Base-by-base conservation (phyloP, 805 yeast genomes). In the Lipomyces chichibuensis region DNA sequence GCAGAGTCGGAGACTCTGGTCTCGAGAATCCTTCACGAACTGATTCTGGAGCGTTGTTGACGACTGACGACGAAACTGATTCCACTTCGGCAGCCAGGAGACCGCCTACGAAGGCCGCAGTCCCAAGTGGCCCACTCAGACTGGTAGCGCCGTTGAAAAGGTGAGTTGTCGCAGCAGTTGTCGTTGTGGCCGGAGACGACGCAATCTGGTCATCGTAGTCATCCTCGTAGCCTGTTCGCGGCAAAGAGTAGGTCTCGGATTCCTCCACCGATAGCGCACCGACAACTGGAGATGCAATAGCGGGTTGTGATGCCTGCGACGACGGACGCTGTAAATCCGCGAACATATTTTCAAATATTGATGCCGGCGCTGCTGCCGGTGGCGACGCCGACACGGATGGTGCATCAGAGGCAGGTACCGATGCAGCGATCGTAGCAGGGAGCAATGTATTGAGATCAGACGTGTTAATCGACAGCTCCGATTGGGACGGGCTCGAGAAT, bases 1-100 rank as follows among this genome's bases (percentile, higher is more conserved):
- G 77, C 61, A 72, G 74, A 43, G 67, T 76, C n/a, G 80, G 81
- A 4, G 84, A 80, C 53, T 79, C 80, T 5, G 82, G 80, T 23
- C 79, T 76, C 7, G 84, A 77, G 20, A 75, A 75, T 66, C 85
- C 87, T 17, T 82, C 77, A 67, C 97, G 87, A 7, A 92, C 96
- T 27, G 97, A 90, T 78, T 87, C 85, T 0, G 98, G 93, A 1
- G 98, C 92, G 76, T 94, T 92, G 79, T 93, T 93, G 73, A 90
- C 94, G 43, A 92, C 96, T 56, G 97, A 90, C 0, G 97, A 92
- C 0, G 97, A 90, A 52, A 90, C 85, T 0, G 97, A 90, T 59
- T 67, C 70, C 53, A 57, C 57, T 29, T 64, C 70, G n/a, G 64
- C 62, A 25, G 63, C 60, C 8, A 57, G 65, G 17, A 62, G 23